These are phyloP conservation scores for Fonsecaea erecta DNA, from an alignment of 2,329 filamentous ascomycete genomes.

Conservation along the genomic window DNA sequence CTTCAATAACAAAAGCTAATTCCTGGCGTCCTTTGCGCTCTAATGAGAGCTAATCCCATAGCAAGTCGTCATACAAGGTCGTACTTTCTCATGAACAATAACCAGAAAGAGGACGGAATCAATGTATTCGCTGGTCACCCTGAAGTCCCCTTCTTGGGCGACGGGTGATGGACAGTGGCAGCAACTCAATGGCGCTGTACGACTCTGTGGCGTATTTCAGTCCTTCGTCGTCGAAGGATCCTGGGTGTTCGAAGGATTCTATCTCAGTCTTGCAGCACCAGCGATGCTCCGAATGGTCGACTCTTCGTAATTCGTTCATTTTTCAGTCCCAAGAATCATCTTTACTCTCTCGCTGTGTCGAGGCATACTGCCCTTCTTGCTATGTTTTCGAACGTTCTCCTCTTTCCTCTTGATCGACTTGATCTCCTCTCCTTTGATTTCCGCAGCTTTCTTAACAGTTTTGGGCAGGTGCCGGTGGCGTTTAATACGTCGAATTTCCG, in stretches of 20 bases:
- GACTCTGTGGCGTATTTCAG: not conserved
- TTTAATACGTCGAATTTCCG: conserved; percentile 87
- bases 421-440: conserved; percentile 92
- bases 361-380: conserved; percentile 77
- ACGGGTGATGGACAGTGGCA: not conserved
- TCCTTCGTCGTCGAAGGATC: not conserved
- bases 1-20: not conserved
- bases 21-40: not conserved
- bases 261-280: not conserved
- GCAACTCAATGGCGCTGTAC: not conserved
- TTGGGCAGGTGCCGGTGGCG: conserved; percentile 90
- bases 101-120: not conserved
- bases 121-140: not conserved
- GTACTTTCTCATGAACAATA: not conserved
- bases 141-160: not conserved
- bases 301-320: conserved; percentile 48
- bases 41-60: not conserved
- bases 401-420: conserved; percentile 85
- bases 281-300: not conserved
- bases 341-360: conserved; percentile 85
- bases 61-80: not conserved
- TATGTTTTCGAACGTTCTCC: conserved; percentile 93
- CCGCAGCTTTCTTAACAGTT: conserved; percentile 90
- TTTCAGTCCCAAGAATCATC: conserved; percentile 75
- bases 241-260: too few relatives aligned